Percentiles rank a stretch among this genome's conserved stretches.
These are phyloP conservation scores for Thielaviopsis musarum DNA, from an alignment of 2,329 filamentous ascomycete genomes.

Conservation along the genomic window DNA sequence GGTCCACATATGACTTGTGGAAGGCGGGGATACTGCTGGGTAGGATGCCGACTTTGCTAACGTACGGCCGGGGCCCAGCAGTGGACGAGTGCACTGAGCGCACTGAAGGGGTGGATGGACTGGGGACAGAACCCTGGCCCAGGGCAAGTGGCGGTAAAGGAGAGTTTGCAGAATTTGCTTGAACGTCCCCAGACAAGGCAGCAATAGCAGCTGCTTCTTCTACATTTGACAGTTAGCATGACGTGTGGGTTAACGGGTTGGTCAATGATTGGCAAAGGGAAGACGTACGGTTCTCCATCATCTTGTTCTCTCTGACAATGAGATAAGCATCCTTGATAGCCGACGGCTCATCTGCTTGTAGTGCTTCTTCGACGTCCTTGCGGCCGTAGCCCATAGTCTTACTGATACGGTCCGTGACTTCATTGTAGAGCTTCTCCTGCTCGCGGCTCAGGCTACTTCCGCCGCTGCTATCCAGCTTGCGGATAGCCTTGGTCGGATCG, in stretches of 20 bases:
- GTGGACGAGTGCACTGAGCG: constrained; percentile 31
- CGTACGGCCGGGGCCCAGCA: constrained; percentile 37
- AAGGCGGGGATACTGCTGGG: constrained; percentile 83
- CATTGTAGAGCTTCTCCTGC: constrained; percentile 79
- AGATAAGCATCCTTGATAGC: constrained; percentile 98
- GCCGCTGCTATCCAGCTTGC: constrained; percentile 61
- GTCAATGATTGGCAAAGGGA: no score
- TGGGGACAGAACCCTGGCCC: constrained; percentile 15
- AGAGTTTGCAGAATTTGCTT: not conserved
- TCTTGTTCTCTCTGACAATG: constrained; percentile 92
- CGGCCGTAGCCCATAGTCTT: constrained; percentile 97
- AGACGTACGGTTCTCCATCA: constrained; percentile 86
- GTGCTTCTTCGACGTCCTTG: constrained; percentile 84
- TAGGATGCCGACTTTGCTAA: constrained; percentile 80
- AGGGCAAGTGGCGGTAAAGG: not conserved
- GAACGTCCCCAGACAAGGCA: constrained; percentile 4
- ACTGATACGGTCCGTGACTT: constrained; percentile 87
- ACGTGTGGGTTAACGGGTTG: not conserved
- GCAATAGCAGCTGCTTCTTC: constrained; percentile 21
- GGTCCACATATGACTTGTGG: constrained; percentile 79
- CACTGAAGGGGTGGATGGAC: constrained; percentile 36
- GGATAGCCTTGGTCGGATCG: constrained; percentile 81
- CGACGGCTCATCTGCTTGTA: constrained; percentile 82
- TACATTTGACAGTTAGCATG: constrained; percentile 18
- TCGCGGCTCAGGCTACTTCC: constrained; percentile 67